Evolutionary conservation across 805 yeast genomes (phyloP).

Genomic region (Henningerozyma blattae): DNA sequence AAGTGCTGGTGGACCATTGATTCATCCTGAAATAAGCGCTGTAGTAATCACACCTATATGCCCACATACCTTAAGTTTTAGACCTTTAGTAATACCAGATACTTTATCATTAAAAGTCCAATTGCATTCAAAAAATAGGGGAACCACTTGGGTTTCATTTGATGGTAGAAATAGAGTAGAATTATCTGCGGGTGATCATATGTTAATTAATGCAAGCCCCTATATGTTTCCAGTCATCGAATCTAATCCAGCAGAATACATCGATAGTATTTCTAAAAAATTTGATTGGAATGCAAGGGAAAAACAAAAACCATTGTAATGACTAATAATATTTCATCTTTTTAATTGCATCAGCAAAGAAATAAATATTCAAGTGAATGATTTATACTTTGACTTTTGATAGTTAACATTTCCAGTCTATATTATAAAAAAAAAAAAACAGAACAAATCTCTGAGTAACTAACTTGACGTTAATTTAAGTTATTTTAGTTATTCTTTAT

Average conservation of each 20-base stretch:
- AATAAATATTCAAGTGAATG: too few relatives aligned
- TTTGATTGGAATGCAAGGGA: conserved; percentile 90
- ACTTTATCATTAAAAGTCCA: conserved; percentile 75
- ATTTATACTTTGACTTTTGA: too few relatives aligned
- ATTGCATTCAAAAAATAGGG: conserved; percentile 68
- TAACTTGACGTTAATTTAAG: too few relatives aligned
- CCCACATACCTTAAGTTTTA: conserved; percentile 83
- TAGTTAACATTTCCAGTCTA: too few relatives aligned
- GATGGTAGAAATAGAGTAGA: conserved; percentile 87
- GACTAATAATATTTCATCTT: too few relatives aligned
- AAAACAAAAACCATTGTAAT: conserved; percentile 72
- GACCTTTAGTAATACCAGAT: conserved; percentile 86
- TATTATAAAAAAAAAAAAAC: too few relatives aligned
- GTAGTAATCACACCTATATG: conserved; percentile 89
- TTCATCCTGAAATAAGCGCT: conserved; percentile 89
- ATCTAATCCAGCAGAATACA: conserved; percentile 57
- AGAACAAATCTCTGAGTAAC: too few relatives aligned
- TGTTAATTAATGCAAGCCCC: conserved; percentile 71
- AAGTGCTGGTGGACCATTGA: conserved; percentile 88
- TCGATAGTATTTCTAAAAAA: conserved; percentile 75
- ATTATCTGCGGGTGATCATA: conserved; percentile 67
- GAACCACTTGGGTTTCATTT: conserved; percentile 92
- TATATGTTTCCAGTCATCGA: conserved; percentile 89
- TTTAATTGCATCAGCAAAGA: too few relatives aligned
- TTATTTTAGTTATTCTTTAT: too few relatives aligned